Evolutionary conservation across 108 stramenopile genomes (phyloP).

Genomic region (Nannochloropsis oceanica): DNA sequence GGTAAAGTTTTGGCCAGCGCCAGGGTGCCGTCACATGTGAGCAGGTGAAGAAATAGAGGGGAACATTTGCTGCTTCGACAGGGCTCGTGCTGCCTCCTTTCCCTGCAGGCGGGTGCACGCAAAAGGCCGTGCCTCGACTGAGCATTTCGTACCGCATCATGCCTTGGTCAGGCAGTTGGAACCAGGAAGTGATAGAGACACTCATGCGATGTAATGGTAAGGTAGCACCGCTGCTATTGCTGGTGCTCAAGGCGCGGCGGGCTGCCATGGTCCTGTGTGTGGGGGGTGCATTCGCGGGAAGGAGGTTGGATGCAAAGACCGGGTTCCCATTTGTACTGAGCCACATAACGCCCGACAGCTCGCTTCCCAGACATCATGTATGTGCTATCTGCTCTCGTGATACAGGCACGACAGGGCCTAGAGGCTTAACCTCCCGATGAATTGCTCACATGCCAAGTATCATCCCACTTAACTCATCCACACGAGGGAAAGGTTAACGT

Average conservation of each 20-base stretch:
- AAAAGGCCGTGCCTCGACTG: not conserved
- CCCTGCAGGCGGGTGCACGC: not conserved
- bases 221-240: not conserved
- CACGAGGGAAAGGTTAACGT: not conserved
- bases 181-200: not conserved
- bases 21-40: slow-evolving; percentile 5
- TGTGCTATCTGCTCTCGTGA: too few relatives aligned
- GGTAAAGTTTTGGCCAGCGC: slow-evolving; percentile 10
- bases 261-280: too few relatives aligned
- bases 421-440: too few relatives aligned
- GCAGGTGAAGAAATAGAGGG: not conserved
- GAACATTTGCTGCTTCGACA: not conserved
- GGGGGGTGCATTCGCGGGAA: too few relatives aligned
- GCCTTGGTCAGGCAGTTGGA: slow-evolving; percentile 3
- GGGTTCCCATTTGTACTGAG: too few relatives aligned
- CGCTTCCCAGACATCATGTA: too few relatives aligned
- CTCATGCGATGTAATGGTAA: not conserved
- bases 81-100: not conserved
- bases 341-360: too few relatives aligned
- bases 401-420: too few relatives aligned
- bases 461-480: too few relatives aligned
- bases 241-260: too few relatives aligned
- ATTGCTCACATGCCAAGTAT: too few relatives aligned
- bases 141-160: slow-evolving; percentile 8
- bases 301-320: too few relatives aligned